These are phyloP conservation scores for Cytospora schulzeri DNA, from an alignment of 2,329 filamentous ascomycete genomes.

Conservation along the genomic window DNA sequence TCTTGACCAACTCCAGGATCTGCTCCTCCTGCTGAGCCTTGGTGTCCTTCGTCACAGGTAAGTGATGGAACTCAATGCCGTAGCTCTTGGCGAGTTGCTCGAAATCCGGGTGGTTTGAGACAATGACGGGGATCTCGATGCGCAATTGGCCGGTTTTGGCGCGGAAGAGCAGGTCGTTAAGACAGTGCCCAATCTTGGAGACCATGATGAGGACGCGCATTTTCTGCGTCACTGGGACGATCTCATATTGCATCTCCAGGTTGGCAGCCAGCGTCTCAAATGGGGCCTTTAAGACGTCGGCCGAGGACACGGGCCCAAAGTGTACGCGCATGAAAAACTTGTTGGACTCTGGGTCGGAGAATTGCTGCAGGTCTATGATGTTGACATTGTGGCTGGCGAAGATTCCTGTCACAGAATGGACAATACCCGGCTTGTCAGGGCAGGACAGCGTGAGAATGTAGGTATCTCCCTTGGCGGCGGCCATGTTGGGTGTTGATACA, in stretches of 20 bases:
- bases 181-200: slow-evolving; percentile 83
- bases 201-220: slow-evolving; percentile 84
- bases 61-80: slow-evolving; percentile 77
- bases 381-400: slow-evolving; percentile 75
- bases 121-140: slow-evolving; percentile 75
- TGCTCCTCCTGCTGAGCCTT: slow-evolving; percentile 72
- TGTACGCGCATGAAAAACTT: slow-evolving; percentile 90
- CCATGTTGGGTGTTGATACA: slow-evolving; percentile 37
- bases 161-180: slow-evolving; percentile 82
- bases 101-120: slow-evolving; percentile 82
- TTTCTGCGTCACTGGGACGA: slow-evolving; percentile 69
- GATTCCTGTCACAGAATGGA: slow-evolving; percentile 80
- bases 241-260: slow-evolving; percentile 71
- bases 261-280: slow-evolving; percentile 64
- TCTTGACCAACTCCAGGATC: slow-evolving; percentile 69
- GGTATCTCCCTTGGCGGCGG: slow-evolving; percentile 44
- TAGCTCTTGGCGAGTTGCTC: slow-evolving; percentile 69
- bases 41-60: slow-evolving; percentile 78
- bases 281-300: slow-evolving; percentile 53
- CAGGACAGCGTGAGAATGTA: slow-evolving; percentile 81
- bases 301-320: slow-evolving; percentile 65
- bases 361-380: slow-evolving; percentile 83
- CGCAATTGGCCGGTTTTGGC: slow-evolving; percentile 72
- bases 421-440: slow-evolving; percentile 82
- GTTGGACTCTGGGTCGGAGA: slow-evolving; percentile 72